Evolutionary conservation across 305 asterid species (phyloP).

Genomic region (Fraxinus sp.): DNA sequence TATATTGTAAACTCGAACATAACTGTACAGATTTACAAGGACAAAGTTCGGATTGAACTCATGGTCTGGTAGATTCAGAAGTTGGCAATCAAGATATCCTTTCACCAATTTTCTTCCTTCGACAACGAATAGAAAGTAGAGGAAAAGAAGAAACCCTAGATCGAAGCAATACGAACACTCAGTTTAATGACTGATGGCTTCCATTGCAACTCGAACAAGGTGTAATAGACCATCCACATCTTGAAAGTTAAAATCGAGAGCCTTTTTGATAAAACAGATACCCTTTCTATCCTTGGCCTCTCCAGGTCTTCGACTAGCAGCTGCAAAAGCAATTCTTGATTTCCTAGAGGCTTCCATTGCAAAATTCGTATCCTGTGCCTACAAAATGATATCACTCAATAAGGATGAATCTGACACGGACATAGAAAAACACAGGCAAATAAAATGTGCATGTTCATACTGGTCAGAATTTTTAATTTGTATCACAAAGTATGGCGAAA

Average conservation of each 20-base stretch:
- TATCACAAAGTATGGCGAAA: background rate
- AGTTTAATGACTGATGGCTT: constrained; percentile 56
- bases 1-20: constrained; percentile 29
- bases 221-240: constrained; percentile 77
- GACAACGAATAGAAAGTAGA: background rate
- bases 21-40: constrained; percentile 44
- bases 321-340: constrained; percentile 65
- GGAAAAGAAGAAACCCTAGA: constrained; percentile 24
- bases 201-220: constrained; percentile 82
- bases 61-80: constrained; percentile 13
- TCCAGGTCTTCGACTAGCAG: constrained; percentile 56
- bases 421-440: background rate
- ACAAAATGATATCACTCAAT: constrained; percentile 25
- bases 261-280: constrained; percentile 56
- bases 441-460: background rate
- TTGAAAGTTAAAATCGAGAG: constrained; percentile 85
- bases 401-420: background rate
- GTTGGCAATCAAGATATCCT: constrained; percentile 16
- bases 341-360: constrained; percentile 97
- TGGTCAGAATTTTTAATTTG: background rate
- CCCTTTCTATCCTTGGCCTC: constrained; percentile 56
- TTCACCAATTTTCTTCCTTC: constrained; percentile 9
- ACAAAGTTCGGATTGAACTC: constrained; percentile 28
- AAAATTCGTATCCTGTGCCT: constrained; percentile 77
- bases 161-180: constrained; percentile 17